phyloP scores from a whole-genome alignment of 2,329 filamentous ascomycete genomes.

The Phymatotrichopsis omnivora region DNA sequence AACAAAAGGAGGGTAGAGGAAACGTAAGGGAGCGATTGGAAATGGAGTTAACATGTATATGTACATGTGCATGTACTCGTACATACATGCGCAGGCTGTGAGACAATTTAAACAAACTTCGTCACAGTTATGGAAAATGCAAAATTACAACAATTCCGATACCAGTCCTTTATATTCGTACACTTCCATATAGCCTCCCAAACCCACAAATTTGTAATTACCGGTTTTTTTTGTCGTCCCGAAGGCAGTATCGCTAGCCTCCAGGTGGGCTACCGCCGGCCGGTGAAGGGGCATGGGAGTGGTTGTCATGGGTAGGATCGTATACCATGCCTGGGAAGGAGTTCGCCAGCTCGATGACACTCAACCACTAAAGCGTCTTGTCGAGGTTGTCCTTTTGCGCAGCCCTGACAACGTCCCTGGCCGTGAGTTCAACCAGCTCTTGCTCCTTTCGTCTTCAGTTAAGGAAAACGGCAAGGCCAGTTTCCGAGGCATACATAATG shows the following conservation, averaged over 20 bases:
- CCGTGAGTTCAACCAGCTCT: slow-evolving; percentile 72
- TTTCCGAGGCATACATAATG: slow-evolving; percentile 94
- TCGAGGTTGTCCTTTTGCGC: slow-evolving; percentile 29
- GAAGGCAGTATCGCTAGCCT: no score
- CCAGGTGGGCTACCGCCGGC: no score
- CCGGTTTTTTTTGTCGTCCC: no score
- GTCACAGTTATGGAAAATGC: no score
- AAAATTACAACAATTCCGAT: no score
- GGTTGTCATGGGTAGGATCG: slow-evolving; percentile 26
- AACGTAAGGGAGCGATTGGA: not conserved
- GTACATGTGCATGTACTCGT: not conserved
- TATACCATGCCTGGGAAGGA: slow-evolving; percentile 31
- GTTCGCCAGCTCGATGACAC: slow-evolving; percentile 27
- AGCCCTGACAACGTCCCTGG: slow-evolving; percentile 26
- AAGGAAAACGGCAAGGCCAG: slow-evolving; percentile 64
- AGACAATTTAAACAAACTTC: no score
- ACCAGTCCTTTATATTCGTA: no score
- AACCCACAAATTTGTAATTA: no score
- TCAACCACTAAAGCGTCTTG: slow-evolving; percentile 28
- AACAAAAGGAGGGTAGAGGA: slow-evolving; percentile 10
- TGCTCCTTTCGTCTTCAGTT: slow-evolving; percentile 67
- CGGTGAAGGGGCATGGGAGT: no score
- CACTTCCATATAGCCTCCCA: no score
- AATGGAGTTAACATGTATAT: not conserved
- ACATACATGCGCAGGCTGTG: no score